Evolutionary conservation across 768 basidiomycete genomes (phyloP), one percentile per base, ranked within the genome.

Genomic region (Auricularia heimuer): DNA sequence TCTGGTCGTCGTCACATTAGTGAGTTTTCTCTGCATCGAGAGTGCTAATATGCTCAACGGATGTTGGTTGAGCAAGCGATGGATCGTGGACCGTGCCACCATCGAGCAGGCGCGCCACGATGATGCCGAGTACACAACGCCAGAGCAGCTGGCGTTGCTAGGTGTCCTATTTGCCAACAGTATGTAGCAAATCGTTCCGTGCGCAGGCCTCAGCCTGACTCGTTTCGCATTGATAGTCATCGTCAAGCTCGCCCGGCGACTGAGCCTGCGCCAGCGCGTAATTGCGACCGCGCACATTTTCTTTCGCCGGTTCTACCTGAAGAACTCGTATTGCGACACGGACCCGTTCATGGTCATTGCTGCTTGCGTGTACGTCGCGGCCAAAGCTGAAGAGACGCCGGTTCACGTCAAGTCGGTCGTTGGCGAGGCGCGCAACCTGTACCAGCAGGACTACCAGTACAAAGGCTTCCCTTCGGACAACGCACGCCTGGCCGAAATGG

Each of bases 321-420:
- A 96, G 78, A 98, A 96, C 73, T 82, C 86, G 7, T 96, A 94
- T 72, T 94, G 91, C 78, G 94, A 97, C 73, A 98, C 96, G 0
- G 97, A 98, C 68, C 94, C 94, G 0, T 94, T 92, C 70, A 80
- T 95, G 65, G 94, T 98, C 62, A 86, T 94, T 54, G 86, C 94
- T 0, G 92, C 94, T 0, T 99, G 96, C 76, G 88, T 88, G 68
- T 98, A 98, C 75, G 89, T 98, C 39, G 95, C 96, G 8, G 92
- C 95, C 0, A 99, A 99, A 74, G 93, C 94, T 1, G 97, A 99
- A 72, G 97, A 99, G 74, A 92, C 88, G 0, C 95, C 97, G 0
- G 83, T 94, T 0, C 94, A 95, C 71, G 94, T 98, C 77, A 98
- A 98, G 78, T 89, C 83, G 68, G 87, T 98, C 35, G 87, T 96